These are phyloP conservation scores for Mariannaea elegans DNA, from an alignment of 2,329 filamentous ascomycete species.

Conservation along the genomic window DNA sequence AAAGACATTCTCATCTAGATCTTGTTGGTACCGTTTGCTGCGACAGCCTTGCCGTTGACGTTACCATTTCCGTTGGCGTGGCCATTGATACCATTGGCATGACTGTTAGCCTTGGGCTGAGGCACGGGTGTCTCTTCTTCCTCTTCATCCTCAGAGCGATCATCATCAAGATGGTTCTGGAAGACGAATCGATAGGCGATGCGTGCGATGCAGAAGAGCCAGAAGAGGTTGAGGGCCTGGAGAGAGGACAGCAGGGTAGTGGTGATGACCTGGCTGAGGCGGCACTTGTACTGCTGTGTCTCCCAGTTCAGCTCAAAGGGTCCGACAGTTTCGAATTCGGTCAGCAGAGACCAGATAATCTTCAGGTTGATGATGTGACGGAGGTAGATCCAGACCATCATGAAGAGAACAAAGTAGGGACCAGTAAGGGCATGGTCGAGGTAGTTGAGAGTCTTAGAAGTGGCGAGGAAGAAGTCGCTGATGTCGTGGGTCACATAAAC, in stretches of 20 bases:
- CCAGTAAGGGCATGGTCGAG: conserved; percentile 80
- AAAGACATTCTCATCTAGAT: conserved; percentile 15
- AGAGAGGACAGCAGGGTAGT: conserved; percentile 70
- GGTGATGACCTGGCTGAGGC: conserved; percentile 73
- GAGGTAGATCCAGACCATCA: conserved; percentile 86
- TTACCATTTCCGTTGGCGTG: conserved; percentile 27
- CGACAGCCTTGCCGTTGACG: conserved; percentile 28
- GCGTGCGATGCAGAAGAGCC: conserved; percentile 80
- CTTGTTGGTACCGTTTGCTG: conserved; percentile 22
- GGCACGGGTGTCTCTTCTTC: conserved; percentile 60
- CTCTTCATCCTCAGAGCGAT: conserved; percentile 75
- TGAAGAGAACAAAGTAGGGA: conserved; percentile 86
- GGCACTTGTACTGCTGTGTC: conserved; percentile 80
- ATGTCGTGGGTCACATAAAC: conserved; percentile 97
- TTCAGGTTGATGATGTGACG: conserved; percentile 85
- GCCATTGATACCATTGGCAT: conserved; percentile 28
- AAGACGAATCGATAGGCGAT: conserved; percentile 77
- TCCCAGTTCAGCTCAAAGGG: conserved; percentile 82
- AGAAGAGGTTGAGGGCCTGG: conserved; percentile 82
- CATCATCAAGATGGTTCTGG: conserved; percentile 70
- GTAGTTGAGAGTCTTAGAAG: conserved; percentile 92
- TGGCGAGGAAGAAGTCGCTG: conserved; percentile 94
- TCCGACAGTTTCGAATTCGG: conserved; percentile 77
- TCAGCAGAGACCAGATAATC: conserved; percentile 79
- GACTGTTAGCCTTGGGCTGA: conserved; percentile 36